phyloP scores from a whole-genome alignment of 148 eudicot species.

The Gaultheria prostrata region DNA sequence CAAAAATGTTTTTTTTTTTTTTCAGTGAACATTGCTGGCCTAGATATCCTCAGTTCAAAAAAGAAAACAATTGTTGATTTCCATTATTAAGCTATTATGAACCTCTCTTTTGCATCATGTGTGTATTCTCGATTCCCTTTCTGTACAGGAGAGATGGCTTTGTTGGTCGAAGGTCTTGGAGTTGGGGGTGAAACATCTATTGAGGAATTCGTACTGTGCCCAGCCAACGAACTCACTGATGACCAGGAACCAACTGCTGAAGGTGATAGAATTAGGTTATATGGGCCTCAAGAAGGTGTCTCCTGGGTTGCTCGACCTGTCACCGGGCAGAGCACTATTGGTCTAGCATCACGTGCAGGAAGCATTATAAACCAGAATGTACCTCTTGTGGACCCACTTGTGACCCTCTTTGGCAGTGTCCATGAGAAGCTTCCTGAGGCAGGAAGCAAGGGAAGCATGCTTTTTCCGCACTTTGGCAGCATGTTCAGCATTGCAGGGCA shows the following conservation, averaged over 20 bases:
- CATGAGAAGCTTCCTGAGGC: slow-evolving; percentile 67
- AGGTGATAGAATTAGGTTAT: slow-evolving; percentile 63
- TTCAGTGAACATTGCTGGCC: background rate
- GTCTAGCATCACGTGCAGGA: slow-evolving; percentile 53
- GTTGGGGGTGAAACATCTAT: slow-evolving; percentile 66
- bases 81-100: background rate
- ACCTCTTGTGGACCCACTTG: slow-evolving; percentile 60
- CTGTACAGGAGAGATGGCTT: slow-evolving; percentile 71
- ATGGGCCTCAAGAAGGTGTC: slow-evolving; percentile 75
- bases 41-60: background rate
- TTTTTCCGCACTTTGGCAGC: slow-evolving; percentile 80
- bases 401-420: slow-evolving; percentile 80
- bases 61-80: background rate
- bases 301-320: slow-evolving; percentile 88
- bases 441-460: slow-evolving; percentile 74
- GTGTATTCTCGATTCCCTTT: background rate
- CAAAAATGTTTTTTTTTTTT: background rate
- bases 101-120: background rate
- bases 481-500: slow-evolving; percentile 56
- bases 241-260: slow-evolving; percentile 47
- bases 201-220: slow-evolving; percentile 70
- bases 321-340: slow-evolving; percentile 61
- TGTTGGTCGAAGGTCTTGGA: slow-evolving; percentile 79
- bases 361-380: slow-evolving; percentile 53
- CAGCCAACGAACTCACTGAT: slow-evolving; percentile 34